phyloP scores from a whole-genome alignment of 106 monocot species.

The Dactylorhiza incarnata region DNA sequence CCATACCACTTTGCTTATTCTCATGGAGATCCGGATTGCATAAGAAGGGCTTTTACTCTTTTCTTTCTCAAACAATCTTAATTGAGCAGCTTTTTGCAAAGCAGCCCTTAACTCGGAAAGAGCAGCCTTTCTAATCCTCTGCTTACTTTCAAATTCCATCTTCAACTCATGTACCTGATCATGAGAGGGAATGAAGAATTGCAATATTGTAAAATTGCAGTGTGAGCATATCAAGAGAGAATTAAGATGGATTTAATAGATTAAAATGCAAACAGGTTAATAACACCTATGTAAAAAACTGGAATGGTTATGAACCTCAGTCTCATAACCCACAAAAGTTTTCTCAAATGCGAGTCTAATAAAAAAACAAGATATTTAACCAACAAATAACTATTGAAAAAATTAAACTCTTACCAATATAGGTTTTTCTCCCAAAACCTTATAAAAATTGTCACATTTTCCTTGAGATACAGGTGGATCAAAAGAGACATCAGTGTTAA shows the following conservation, averaged over 20 bases:
- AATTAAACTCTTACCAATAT: constrained; percentile 31
- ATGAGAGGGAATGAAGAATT: constrained; percentile 5
- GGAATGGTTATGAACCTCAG: no score
- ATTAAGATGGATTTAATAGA: no score
- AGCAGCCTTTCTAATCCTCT: constrained; percentile 53
- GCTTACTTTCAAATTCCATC: constrained; percentile 39
- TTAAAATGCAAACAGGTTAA: no score
- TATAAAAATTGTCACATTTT: constrained; percentile 45
- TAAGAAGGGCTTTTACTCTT: constrained; percentile 92
- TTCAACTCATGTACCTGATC: constrained; percentile 64
- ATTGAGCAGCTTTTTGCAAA: constrained; percentile 74
- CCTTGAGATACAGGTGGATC: constrained; percentile 18
- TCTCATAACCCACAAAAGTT: background rate
- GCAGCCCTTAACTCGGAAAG: constrained; percentile 55
- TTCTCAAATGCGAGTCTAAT: background rate
- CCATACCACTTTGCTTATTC: constrained; percentile 85
- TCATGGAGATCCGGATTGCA: constrained; percentile 88
- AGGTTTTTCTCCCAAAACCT: constrained; percentile 46
- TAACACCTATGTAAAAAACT: no score
- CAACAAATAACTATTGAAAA: background rate
- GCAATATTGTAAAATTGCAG: background rate
- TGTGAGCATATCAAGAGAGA: background rate
- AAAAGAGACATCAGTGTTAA: constrained; percentile 16
- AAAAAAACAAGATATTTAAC: background rate
- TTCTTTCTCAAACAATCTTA: constrained; percentile 78